Evolutionary conservation across 2,329 filamentous ascomycete genomes (phyloP).

Genomic region (Trichoderma afroharzianum): DNA sequence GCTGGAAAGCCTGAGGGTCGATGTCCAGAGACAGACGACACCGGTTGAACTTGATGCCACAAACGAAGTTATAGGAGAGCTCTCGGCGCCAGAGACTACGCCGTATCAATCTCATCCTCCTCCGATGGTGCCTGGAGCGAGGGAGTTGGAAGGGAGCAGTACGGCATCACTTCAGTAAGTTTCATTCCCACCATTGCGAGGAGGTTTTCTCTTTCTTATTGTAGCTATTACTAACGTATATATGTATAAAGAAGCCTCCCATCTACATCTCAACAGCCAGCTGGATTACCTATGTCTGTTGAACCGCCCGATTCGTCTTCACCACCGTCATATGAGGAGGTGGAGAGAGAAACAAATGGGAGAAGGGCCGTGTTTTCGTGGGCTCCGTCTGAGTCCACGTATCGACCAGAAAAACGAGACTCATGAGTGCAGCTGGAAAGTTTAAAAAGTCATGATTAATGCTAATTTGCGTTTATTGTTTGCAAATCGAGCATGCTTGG

Average conservation of each 20-base stretch:
- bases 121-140: background rate
- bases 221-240: background rate
- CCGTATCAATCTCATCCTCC: background rate
- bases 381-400: slow-evolving; percentile 28
- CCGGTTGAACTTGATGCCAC: background rate
- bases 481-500: background rate
- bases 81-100: background rate
- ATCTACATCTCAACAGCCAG: slow-evolving; percentile 17
- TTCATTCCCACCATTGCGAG: background rate
- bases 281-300: slow-evolving; percentile 34
- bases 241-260: background rate
- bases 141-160: background rate
- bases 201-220: too few species aligned
- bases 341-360: background rate
- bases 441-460: background rate
- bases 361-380: slow-evolving; percentile 29
- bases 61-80: background rate
- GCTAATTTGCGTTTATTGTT: background rate
- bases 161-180: background rate
- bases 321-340: slow-evolving; percentile 34
- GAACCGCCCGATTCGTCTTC: slow-evolving; percentile 30
- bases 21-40: background rate
- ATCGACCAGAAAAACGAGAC: slow-evolving; percentile 21
- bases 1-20: too few species aligned
- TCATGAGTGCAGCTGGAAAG: background rate